Base-by-base conservation (phyloP, 169 alveolate species). In the Eimeria falciformis region DNA sequence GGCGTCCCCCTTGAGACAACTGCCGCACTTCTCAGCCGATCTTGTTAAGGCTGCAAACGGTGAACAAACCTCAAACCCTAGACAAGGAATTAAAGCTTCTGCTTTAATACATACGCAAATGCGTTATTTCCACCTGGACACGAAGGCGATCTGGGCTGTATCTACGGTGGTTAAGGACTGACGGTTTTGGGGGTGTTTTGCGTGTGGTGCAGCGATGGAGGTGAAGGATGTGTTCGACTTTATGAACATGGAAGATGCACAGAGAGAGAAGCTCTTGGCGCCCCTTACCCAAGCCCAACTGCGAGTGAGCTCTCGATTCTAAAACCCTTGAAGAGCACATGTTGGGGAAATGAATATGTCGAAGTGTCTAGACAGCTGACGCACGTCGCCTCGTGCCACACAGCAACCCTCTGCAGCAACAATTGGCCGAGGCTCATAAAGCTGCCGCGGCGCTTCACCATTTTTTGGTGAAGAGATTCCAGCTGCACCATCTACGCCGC, bases 171-270 rank as follows among this genome's bases (percentile, higher is more conserved):
- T 45, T 23, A 5, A 17, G 17, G 17, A 53, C 14, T 53, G 62
- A 18, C 23, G 62, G 14, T 3, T 53, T 53, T 53, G 1, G 1
- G 62, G 62, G 62, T n/a, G 62, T 53, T 53, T 45, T 66, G 90
- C 46, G 53, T 45, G 77, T 66, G 90, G 83, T 56, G 66, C 94
- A 45, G 96, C 97, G 33, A 75, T 91, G 73, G 97, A 96, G 45
- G 98, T 99, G 0, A 91, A 93, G 6, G 99, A 98, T 85, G 96
- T 98, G 3, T 97, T 95, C 78, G 99, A 99, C 93, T 95, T 99
- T 69, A 96, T 98, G 95, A 97, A 98, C 93, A 96, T 98, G 98
- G 99, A 99, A 40, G 99, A 99, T 40, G 98, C 96, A 27, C 96
- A 93, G n/a, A 95, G 99, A 92, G 95, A 95, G 37, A 92, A 95